phyloP scores from a whole-genome alignment of 2,329 filamentous ascomycete species.

The Curvularia sp. region DNA sequence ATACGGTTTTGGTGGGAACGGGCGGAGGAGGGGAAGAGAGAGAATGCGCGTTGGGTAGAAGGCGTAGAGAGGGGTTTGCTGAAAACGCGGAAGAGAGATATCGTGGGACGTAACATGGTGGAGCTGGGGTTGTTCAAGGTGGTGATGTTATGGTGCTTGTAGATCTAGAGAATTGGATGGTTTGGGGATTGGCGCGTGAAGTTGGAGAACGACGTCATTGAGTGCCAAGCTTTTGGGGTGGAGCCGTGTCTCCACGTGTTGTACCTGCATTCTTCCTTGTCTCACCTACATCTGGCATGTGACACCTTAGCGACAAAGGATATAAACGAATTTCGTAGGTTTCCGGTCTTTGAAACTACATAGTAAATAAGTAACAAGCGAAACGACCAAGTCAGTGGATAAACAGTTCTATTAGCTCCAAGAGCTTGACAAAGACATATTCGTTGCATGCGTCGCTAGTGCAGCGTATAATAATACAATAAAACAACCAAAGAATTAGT shows the following conservation, averaged over 20 bases:
- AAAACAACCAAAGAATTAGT: background rate
- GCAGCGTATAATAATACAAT: background rate
- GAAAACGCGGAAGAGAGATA: background rate
- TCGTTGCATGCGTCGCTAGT: background rate
- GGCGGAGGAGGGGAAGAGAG: conserved; percentile 23
- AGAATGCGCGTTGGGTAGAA: conserved; percentile 20
- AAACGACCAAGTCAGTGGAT: background rate
- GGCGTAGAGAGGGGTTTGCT: background rate
- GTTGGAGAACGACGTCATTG: conserved; percentile 21
- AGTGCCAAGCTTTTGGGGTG: conserved; percentile 16
- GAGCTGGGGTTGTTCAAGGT: background rate
- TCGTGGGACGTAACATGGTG: conserved; percentile 8
- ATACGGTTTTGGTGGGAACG: conserved; percentile 41
- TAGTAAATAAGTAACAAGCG: background rate
- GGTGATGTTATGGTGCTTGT: background rate
- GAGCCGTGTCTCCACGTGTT: conserved; percentile 51
- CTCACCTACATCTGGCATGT: background rate
- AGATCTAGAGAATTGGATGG: conserved; percentile 1
- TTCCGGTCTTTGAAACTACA: background rate
- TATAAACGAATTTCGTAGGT: background rate
- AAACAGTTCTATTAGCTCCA: background rate
- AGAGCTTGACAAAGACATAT: background rate
- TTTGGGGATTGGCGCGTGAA: conserved; percentile 12
- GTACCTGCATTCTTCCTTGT: background rate
- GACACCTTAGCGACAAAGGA: background rate